phyloP scores from a whole-genome alignment of 2,329 filamentous ascomycete species.

The Aspergillus sp. region DNA sequence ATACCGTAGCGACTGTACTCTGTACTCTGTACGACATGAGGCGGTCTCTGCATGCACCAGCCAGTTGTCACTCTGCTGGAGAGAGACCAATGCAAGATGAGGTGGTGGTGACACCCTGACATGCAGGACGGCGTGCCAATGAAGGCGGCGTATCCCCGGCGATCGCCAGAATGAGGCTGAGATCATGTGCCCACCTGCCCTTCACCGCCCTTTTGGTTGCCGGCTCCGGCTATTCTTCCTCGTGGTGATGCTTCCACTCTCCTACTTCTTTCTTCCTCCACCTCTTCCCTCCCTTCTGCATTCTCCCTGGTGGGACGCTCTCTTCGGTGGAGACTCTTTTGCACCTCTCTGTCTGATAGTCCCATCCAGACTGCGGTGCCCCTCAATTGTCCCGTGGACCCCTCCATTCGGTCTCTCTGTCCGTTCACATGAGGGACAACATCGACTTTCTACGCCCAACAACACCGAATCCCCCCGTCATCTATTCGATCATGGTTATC shows the following conservation, averaged over 20 bases:
- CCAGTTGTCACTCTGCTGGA: not conserved
- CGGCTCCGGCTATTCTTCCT: not conserved
- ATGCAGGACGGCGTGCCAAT: not conserved
- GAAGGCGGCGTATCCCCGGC: too few relatives aligned
- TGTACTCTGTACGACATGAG: too few relatives aligned
- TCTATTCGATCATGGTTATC: slow-evolving; percentile 25
- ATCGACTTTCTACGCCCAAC: too few relatives aligned
- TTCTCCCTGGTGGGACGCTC: slow-evolving; percentile 4
- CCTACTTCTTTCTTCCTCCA: not conserved
- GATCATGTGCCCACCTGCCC: not conserved
- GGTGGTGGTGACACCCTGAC: not conserved
- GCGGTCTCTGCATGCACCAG: not conserved
- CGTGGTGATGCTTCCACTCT: slow-evolving; percentile 1
- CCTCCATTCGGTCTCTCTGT: not conserved
- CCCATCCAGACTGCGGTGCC: slow-evolving; percentile 16
- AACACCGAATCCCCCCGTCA: not conserved
- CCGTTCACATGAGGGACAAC: too few relatives aligned
- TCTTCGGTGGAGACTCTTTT: slow-evolving; percentile 1
- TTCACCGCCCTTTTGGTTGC: not conserved
- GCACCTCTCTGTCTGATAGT: slow-evolving; percentile 9
- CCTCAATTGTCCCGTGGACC: slow-evolving; percentile 6
- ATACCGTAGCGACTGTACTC: too few relatives aligned
- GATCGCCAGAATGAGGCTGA: not conserved
- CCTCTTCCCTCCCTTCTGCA: not conserved
- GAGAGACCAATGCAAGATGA: not conserved